These are phyloP conservation scores for Selaginella moellendorffii DNA, from an alignment of 75 land plant species.

Conservation along the genomic window DNA sequence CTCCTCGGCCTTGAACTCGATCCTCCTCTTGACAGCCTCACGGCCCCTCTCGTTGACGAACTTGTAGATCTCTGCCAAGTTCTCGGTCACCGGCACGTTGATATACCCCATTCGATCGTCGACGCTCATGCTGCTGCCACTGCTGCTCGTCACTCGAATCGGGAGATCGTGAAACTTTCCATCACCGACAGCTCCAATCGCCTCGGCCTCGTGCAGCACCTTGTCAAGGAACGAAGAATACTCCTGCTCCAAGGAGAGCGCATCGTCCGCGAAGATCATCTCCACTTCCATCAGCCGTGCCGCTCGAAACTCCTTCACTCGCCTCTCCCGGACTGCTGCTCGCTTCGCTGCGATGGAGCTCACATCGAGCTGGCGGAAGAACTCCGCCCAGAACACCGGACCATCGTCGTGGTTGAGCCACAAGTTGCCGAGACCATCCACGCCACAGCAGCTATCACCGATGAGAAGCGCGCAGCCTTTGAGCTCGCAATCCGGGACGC, in stretches of 20 bases:
- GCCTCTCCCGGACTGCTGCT: conserved; percentile 17
- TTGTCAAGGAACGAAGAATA: conserved; percentile 23
- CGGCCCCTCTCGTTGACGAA: conserved; percentile 22
- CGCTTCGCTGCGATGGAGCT: conserved; percentile 9
- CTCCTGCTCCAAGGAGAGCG: conserved; percentile 18
- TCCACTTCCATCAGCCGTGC: conserved; percentile 32
- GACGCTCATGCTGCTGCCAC: conserved; percentile 1
- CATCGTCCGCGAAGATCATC: conserved; percentile 30
- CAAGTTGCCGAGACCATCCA: conserved; percentile 32
- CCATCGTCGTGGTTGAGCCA: conserved; percentile 24
- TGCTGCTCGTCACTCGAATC: conserved; percentile 18
- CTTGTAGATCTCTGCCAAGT: conserved; percentile 13
- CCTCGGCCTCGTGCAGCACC: conserved; percentile 18
- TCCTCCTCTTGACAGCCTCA: conserved; percentile 19
- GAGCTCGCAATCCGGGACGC: conserved; percentile 12
- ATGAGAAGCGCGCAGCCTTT: conserved; percentile 26
- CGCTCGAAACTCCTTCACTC: conserved; percentile 19
- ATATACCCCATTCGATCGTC: conserved; percentile 25
- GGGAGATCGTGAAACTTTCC: conserved; percentile 32
- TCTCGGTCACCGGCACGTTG: conserved; percentile 26
- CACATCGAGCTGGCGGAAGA: conserved; percentile 19
- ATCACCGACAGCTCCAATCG: conserved; percentile 27
- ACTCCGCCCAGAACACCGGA: conserved; percentile 22
- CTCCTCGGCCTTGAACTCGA: conserved; percentile 17
- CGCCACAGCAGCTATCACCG: conserved; percentile 30